Conservation (phyloP, 78 protist species). For the Dictyostelium firmibasis region DNA sequence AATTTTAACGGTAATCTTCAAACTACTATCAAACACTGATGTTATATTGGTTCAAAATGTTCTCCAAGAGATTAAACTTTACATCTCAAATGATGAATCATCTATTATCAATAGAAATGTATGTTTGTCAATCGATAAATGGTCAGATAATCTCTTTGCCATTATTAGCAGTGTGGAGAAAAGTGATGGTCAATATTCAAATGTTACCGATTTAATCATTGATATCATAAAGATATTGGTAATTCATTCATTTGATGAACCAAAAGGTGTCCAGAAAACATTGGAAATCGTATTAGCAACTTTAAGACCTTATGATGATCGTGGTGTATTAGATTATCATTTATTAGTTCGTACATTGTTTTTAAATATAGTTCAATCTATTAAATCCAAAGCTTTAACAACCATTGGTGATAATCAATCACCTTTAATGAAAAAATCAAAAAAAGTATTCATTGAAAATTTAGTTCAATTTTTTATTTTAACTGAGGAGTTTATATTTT, state of each 20-base stretch:
- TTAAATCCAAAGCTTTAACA: constrained; percentile 23
- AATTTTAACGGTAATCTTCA: constrained; percentile 20
- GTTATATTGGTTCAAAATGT: constrained; percentile 11
- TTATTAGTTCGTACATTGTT: constrained; percentile 21
- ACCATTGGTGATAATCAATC: constrained; percentile 1
- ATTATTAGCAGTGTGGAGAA: constrained; percentile 45
- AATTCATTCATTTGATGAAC: constrained; percentile 23
- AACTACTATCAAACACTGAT: constrained; percentile 20
- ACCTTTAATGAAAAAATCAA: constrained; percentile 1
- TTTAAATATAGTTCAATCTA: constrained; percentile 7
- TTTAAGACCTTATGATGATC: constrained; percentile 25
- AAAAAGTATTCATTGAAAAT: constrained; percentile 20
- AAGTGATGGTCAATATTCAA: constrained; percentile 36
- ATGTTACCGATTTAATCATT: constrained; percentile 44
- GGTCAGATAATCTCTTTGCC: constrained; percentile 50
- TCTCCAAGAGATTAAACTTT: constrained; percentile 25
- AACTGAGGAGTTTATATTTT: constrained; percentile 54
- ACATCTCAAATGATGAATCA: background rate
- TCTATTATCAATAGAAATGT: background rate
- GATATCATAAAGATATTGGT: constrained; percentile 59
- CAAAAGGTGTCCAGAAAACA: constrained; percentile 39
- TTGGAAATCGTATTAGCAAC: constrained; percentile 50
- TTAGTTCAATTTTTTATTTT: constrained; percentile 14
- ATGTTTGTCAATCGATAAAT: constrained; percentile 36
- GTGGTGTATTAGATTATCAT: constrained; percentile 53